phyloP scores from a whole-genome alignment of 2,329 filamentous ascomycete genomes.

The Aspergillus terreus region DNA sequence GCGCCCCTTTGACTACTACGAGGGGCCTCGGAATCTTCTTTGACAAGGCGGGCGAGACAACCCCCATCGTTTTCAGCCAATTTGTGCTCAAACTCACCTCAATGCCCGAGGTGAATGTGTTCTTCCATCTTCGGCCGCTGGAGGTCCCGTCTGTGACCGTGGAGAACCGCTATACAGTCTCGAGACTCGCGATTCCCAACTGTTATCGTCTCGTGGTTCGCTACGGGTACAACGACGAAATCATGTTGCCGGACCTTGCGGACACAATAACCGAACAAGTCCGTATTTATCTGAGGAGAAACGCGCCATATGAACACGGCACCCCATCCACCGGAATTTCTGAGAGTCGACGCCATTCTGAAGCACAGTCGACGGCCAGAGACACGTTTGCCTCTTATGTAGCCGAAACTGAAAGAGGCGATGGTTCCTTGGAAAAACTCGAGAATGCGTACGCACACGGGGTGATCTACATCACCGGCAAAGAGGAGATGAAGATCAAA shows the following conservation, averaged over 20 bases:
- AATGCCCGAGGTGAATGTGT: conserved; percentile 65
- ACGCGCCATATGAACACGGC: too few species aligned
- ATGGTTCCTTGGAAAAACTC: conserved; percentile 3
- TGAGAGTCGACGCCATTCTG: too few species aligned
- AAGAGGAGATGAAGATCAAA: conserved; percentile 37
- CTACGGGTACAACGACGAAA: conserved; percentile 70
- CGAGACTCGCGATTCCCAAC: conserved; percentile 49
- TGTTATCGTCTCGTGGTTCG: conserved; percentile 67
- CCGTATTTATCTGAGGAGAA: conserved; percentile 42
- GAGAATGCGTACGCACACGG: conserved; percentile 9
- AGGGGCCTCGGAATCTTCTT: too few species aligned
- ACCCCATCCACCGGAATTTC: too few species aligned
- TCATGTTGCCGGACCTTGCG: conserved; percentile 63
- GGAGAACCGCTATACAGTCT: conserved; percentile 45
- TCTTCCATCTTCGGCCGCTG: conserved; percentile 68
- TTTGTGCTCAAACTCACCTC: conserved; percentile 69
- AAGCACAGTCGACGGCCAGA: too few species aligned
- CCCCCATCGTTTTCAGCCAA: conserved; percentile 36
- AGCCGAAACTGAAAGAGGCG: neutral
- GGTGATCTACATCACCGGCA: conserved; percentile 49
- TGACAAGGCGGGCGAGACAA: too few species aligned
- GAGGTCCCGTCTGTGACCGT: conserved; percentile 54
- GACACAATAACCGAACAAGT: conserved; percentile 59
- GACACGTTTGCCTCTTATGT: too few species aligned
- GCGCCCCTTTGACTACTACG: too few species aligned